Evolutionary conservation across 2,329 filamentous ascomycete genomes (phyloP).

Genomic region (Talaromyces sp.): DNA sequence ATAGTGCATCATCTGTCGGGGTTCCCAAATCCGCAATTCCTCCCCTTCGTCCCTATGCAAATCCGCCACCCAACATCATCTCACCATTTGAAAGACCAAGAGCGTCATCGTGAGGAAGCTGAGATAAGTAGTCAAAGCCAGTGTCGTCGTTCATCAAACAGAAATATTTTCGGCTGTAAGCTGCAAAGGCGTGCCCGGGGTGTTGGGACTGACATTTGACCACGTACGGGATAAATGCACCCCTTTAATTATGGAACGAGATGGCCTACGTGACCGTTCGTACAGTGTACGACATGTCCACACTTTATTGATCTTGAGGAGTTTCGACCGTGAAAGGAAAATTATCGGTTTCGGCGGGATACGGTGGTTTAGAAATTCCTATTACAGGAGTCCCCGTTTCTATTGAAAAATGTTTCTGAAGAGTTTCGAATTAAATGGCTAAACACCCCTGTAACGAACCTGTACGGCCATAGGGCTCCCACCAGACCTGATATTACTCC

Average conservation of each 20-base stretch:
- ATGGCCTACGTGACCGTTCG: conserved; percentile 55
- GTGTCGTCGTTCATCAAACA: conserved; percentile 53
- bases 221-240: conserved; percentile 39
- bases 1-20: conserved; percentile 44
- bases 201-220: conserved; percentile 46
- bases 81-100: conserved; percentile 34
- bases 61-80: conserved; percentile 57
- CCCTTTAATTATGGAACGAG: conserved; percentile 50
- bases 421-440: conserved; percentile 21
- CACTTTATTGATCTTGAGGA: conserved; percentile 46
- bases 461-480: conserved; percentile 36
- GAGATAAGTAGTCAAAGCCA: conserved; percentile 56
- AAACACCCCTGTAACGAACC: conserved; percentile 31
- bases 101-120: conserved; percentile 34
- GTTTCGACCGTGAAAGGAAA: conserved; percentile 26
- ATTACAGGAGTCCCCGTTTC: conserved; percentile 1
- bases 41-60: conserved; percentile 43
- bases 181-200: conserved; percentile 31
- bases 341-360: conserved; percentile 25
- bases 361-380: conserved; percentile 30
- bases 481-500: conserved; percentile 31
- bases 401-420: conserved; percentile 36
- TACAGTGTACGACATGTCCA: conserved; percentile 57
- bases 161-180: conserved; percentile 41
- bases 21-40: conserved; percentile 51